Evolutionary conservation across 768 basidiomycete genomes (phyloP), one percentile per base, ranked within the genome.

Genomic region (Lyophyllum semitale): DNA sequence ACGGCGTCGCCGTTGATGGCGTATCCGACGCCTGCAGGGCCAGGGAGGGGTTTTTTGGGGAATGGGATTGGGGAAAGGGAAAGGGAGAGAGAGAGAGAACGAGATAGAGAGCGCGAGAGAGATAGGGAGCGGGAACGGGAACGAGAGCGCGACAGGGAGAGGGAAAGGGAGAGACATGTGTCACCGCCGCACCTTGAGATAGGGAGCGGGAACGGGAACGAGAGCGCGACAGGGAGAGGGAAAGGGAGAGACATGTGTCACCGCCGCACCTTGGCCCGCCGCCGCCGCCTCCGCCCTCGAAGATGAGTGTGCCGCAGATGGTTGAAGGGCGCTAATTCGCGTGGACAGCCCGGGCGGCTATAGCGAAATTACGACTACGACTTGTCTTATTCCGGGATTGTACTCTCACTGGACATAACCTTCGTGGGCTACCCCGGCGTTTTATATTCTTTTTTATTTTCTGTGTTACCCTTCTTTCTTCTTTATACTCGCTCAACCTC

Each of bases 261-360:
- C 71, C 72, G 22, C 72, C 72, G 25, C 72, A 53, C 58, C 53
- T 59, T 55, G 58, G 53, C 22, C 59, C 62, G 2, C 59, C 58
- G 27, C 59, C 62, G 27, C 65, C 71, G 40, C 67, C 68, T 20
- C 66, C 71, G 29, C 63, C 72, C 25, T 70, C 77, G 15, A 81
- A 79, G 56, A 72, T 80, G 68, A 72, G 71, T 55, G 65, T 78
- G 18, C 73, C 76, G 8, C 75, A 77, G 60, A 72, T 75, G 59
- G 68, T 73, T 30, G 76, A 76, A 58, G 74, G 75, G 13, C 72
- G 67, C 54, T 77, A 53, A 61, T 20, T 18, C 5, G 37, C 18
- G 17, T 18, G 37, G 37, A 18, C 15, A 38, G 37, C n/a, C 17
- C n/a, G 37, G 33, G 17, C n/a, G 37, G 37, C 37, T 38, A 7